Evolutionary conservation across 2,329 filamentous ascomycete genomes (phyloP).

Genomic region (Cordyceps militaris): DNA sequence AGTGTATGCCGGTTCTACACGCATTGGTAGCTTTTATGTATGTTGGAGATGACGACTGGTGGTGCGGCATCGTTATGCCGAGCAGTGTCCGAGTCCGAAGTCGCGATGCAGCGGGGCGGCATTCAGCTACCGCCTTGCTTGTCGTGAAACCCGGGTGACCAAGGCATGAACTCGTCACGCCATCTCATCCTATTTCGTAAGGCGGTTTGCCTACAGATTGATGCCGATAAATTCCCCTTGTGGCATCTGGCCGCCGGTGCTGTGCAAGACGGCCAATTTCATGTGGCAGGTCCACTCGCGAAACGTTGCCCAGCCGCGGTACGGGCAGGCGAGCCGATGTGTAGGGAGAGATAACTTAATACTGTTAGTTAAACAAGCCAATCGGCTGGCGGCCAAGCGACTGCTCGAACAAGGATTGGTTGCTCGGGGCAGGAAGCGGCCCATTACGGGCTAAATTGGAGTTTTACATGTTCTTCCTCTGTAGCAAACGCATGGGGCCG

Average conservation of each 20-base stretch:
- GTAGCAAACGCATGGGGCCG: background rate
- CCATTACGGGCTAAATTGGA: background rate
- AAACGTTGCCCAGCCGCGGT: background rate
- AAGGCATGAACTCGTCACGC: background rate
- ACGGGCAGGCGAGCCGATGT: background rate
- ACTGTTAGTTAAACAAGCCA: no score
- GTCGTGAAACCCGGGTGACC: background rate
- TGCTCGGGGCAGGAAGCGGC: background rate
- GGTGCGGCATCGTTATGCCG: no score
- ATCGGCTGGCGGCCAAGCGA: background rate
- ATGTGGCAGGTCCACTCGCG: background rate
- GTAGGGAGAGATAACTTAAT: background rate
- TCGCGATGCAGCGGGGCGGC: no score
- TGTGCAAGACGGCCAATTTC: background rate
- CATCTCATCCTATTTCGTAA: background rate
- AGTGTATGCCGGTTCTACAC: no score
- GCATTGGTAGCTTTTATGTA: no score
- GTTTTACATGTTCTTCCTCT: background rate
- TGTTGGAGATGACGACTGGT: no score
- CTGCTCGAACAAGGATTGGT: background rate
- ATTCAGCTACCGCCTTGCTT: no score
- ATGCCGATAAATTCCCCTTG: background rate
- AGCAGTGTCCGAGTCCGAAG: no score
- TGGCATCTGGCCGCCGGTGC: background rate
- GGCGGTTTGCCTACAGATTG: background rate